Conservation (phyloP, 2,329 filamentous ascomycete species). For the Alternaria tenuissima region DNA sequence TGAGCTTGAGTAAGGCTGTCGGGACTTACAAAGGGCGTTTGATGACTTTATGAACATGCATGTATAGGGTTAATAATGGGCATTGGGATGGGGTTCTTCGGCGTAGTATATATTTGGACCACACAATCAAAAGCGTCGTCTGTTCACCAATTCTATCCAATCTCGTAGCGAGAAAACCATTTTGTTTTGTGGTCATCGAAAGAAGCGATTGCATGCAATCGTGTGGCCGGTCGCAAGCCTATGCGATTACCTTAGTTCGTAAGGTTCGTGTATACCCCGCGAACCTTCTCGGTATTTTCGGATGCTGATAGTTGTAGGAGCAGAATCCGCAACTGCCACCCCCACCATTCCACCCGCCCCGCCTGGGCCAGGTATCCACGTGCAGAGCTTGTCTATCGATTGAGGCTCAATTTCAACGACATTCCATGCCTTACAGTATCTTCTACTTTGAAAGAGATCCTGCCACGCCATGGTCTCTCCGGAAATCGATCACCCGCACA, state of each 20-base stretch:
- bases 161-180: neutral
- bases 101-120: constrained; percentile 26
- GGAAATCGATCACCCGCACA: neutral
- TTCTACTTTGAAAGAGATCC: neutral
- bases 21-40: constrained; percentile 5
- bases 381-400: constrained; percentile 26
- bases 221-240: neutral
- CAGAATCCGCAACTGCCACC: constrained; percentile 10
- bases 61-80: constrained; percentile 27
- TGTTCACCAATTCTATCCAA: neutral
- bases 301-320: constrained; percentile 21
- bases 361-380: constrained; percentile 23
- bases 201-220: neutral
- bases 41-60: constrained; percentile 36
- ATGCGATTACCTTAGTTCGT: neutral
- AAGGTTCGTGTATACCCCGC: neutral
- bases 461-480: neutral
- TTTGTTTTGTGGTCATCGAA: neutral
- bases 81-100: constrained; percentile 32
- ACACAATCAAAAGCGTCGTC: constrained; percentile 30
- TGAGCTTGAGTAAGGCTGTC: constrained; percentile 22
- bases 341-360: constrained; percentile 14
- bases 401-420: constrained; percentile 32
- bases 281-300: neutral
- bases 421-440: constrained; percentile 5